phyloP scores from a whole-genome alignment of 1,284 basidiomycete genomes.

The Porodaedalea pini region DNA sequence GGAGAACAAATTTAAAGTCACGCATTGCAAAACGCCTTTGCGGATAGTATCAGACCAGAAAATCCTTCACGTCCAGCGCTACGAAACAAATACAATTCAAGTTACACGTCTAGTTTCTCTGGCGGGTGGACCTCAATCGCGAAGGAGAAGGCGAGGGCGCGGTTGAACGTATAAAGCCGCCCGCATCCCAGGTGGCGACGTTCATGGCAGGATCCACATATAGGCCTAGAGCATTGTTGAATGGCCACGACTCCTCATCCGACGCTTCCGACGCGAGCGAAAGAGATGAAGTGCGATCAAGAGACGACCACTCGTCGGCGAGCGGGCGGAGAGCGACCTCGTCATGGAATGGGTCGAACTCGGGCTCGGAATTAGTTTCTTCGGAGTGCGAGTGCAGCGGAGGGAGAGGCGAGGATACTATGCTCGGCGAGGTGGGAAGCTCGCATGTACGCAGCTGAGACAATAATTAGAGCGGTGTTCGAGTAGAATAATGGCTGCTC shows the following conservation, averaged over 20 bases:
- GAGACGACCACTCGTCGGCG: constrained; percentile 4
- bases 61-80: no score
- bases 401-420: not conserved
- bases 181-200: not conserved
- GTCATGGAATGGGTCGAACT: not conserved
- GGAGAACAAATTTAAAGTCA: no score
- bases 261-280: not conserved
- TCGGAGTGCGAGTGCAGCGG: not conserved
- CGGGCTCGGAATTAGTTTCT: not conserved
- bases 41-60: no score
- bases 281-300: not conserved
- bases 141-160: not conserved
- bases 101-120: not conserved
- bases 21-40: no score
- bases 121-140: not conserved
- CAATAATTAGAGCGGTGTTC: not conserved
- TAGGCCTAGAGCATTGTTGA: constrained; percentile 1
- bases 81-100: not conserved
- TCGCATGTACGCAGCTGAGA: not conserved
- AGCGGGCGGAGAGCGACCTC: not conserved
- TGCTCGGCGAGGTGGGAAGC: not conserved
- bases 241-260: not conserved
- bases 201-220: not conserved
- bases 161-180: not conserved
- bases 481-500: not conserved